phyloP scores from a whole-genome alignment of 2,329 filamentous ascomycete species.

The Cladobotryum mycophilum region DNA sequence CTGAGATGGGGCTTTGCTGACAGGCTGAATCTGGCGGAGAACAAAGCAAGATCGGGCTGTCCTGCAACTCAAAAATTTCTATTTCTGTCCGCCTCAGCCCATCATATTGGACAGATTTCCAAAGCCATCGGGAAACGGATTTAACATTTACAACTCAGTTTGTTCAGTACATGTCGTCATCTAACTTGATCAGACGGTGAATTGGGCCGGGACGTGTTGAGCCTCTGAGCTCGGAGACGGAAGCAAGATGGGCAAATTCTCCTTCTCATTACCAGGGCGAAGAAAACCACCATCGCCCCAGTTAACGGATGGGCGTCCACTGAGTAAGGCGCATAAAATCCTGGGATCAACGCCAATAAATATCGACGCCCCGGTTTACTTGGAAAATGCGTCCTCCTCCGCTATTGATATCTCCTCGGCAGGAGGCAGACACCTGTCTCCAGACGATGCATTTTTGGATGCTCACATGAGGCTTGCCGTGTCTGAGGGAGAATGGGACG shows the following conservation, averaged over 20 bases:
- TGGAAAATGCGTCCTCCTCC: conserved; percentile 39
- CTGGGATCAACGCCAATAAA: conserved; percentile 41
- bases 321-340: conserved; percentile 47
- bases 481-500: conserved; percentile 31
- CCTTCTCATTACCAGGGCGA: conserved; percentile 42
- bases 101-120: not conserved
- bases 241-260: conserved; percentile 39
- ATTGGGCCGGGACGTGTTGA: conserved; percentile 6
- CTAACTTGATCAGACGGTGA: conserved; percentile 2
- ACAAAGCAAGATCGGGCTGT: not conserved
- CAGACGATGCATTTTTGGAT: conserved; percentile 9
- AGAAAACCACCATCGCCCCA: conserved; percentile 32
- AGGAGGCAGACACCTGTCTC: conserved; percentile 11
- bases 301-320: conserved; percentile 28
- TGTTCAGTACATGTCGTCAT: conserved; percentile 1
- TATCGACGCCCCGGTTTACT: conserved; percentile 32
- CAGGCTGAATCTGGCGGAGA: conserved; percentile 1
- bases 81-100: not conserved
- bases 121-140: not conserved
- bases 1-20: conserved; percentile 4
- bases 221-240: conserved; percentile 4
- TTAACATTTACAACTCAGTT: not conserved
- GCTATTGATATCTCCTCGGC: conserved; percentile 39
- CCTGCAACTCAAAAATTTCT: not conserved
- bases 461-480: conserved; percentile 17